Conservation (phyloP, 768 basidiomycete genomes). For the Termitomyces sp. region DNA sequence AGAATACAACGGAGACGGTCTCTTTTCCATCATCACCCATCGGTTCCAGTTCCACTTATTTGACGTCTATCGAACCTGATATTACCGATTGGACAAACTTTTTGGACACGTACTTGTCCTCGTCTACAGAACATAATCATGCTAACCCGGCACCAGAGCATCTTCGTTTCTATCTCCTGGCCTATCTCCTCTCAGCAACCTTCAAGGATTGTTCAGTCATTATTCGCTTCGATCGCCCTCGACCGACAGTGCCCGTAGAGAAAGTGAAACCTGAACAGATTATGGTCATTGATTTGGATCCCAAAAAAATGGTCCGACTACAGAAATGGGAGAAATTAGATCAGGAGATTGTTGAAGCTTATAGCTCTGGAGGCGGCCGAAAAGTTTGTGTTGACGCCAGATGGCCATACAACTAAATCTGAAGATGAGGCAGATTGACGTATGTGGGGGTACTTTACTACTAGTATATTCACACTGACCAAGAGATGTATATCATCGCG, state of each 20-base stretch:
- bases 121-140: conserved; percentile 28
- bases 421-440: not conserved
- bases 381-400: conserved; percentile 28
- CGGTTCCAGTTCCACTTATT: conserved; percentile 24
- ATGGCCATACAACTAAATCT: conserved; percentile 1
- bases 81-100: conserved; percentile 65
- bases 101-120: conserved; percentile 43
- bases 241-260: conserved; percentile 10
- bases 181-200: conserved; percentile 83
- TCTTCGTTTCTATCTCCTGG: conserved; percentile 59
- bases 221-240: conserved; percentile 27
- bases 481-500: not conserved
- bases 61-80: conserved; percentile 42
- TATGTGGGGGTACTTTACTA: not conserved
- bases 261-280: conserved; percentile 28
- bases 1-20: not conserved
- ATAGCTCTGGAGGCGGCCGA: conserved; percentile 20
- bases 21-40: conserved; percentile 22
- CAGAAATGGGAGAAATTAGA: conserved; percentile 73
- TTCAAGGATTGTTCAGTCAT: conserved; percentile 93
- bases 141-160: conserved; percentile 31
- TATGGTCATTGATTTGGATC: conserved; percentile 82
- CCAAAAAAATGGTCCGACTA: conserved; percentile 64
- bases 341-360: conserved; percentile 49
- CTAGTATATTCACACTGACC: not conserved